Base-by-base conservation (phyloP, 2,329 filamentous ascomycete genomes). In the Coniochaeta sp. region DNA sequence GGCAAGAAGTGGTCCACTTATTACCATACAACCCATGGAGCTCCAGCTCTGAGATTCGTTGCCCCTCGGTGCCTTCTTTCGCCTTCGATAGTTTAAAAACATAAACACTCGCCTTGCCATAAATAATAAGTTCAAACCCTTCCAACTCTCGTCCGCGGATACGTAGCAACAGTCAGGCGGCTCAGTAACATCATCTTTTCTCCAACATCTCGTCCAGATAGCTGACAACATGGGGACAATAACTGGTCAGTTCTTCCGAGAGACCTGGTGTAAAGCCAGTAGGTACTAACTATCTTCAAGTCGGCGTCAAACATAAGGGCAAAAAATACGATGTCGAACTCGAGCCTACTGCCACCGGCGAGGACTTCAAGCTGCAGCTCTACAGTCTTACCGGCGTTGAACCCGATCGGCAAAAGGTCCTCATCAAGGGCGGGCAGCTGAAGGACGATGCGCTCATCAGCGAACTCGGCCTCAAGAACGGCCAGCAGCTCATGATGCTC, bases 321-420 rank as follows among this genome's bases (percentile, higher is more conserved):
- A 97, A 95, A 75, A 93, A 93, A 73, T 89, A 98, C 79, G 88
- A 98, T 71, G 85, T 99, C 73, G 93, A 98, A 63, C 85, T 99
- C 69, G 93, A 98, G 72, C 83, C 90, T 50, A 81, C 84, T 28
- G 88, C 90, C 54, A 91, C 87, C 63, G 95, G 95, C 75, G 92
- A 97, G 75, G 90, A 90, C 61, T 91, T 99, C 80, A 99, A 98
- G 75, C 91, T 90, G 70, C 95, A 98, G 74, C 85, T 99, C 61
- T 99, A 89, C 79, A 97, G 93, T 64, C 81, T 99, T 60, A 99
- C 95, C 55, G 92, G 91, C 63, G 95, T 99, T 71, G 95, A 98
- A 73, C 95, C 95, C 65, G 91, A 96, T 64, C 89, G 93, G 64
- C 96, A 99, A 76, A 98, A 98, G 79, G 90, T 99, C 67, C 78